phyloP scores from a whole-genome alignment of 2,329 filamentous ascomycete species.

The Phyllosticta ampelicida region DNA sequence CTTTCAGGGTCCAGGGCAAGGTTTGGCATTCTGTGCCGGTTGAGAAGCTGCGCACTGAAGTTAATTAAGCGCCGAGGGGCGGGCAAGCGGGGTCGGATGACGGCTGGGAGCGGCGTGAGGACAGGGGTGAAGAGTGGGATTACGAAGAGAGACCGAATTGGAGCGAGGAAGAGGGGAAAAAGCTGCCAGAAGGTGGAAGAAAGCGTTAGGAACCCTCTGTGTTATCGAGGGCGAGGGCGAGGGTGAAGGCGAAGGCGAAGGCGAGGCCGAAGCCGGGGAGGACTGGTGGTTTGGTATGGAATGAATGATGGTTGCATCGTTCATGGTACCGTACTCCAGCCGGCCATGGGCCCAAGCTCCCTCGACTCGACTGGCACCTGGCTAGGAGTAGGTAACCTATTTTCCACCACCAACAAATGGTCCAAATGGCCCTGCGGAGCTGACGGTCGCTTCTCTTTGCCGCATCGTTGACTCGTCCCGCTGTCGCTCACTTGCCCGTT shows the following conservation, averaged over 20 bases:
- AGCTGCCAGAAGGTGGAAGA: neutral
- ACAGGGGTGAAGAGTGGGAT: neutral
- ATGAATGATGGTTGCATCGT: constrained; percentile 6
- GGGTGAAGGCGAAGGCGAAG: neutral
- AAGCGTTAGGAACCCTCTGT: too few species aligned
- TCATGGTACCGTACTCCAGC: neutral
- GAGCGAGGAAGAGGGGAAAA: neutral
- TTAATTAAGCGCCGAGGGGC: constrained; percentile 9
- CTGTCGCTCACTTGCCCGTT: neutral
- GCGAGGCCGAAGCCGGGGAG: neutral
- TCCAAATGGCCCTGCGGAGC: neutral
- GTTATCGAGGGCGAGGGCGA: neutral
- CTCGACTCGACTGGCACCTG: too few species aligned
- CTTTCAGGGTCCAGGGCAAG: constrained; percentile 1
- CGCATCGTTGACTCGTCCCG: neutral
- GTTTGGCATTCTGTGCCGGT: neutral
- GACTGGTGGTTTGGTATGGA: neutral
- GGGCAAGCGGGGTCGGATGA: neutral
- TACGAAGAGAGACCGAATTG: too few species aligned
- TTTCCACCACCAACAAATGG: neutral
- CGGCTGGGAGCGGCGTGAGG: neutral
- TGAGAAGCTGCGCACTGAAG: constrained; percentile 1
- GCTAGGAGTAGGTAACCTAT: too few species aligned
- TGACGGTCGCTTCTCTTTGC: neutral
- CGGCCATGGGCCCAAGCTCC: constrained; percentile 7